Conservation (phyloP, 1,139 yeast species). For the Pneumocystis canis region DNA sequence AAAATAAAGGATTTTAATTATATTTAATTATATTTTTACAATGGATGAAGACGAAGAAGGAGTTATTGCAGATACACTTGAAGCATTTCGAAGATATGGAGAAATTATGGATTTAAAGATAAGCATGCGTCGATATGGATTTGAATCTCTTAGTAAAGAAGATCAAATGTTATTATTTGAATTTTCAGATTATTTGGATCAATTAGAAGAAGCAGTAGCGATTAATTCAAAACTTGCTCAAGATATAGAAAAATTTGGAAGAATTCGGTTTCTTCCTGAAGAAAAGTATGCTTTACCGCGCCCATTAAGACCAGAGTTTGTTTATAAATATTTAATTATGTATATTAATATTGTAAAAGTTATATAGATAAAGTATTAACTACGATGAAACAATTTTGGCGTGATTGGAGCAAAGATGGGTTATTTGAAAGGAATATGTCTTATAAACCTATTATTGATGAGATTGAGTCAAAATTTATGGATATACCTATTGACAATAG, state of each 20-base stretch:
- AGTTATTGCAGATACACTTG: background rate
- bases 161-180: background rate
- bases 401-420: constrained; percentile 54
- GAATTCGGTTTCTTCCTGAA: background rate
- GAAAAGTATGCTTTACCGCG: background rate
- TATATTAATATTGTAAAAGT: background rate
- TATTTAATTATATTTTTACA: background rate
- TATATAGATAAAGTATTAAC: constrained; percentile 48
- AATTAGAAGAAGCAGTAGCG: background rate
- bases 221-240: background rate
- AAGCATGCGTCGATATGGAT: background rate
- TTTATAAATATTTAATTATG: background rate
- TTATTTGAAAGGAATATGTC: constrained; percentile 19
- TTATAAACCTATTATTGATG: constrained; percentile 34
- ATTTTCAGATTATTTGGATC: background rate
- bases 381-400: constrained; percentile 44
- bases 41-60: background rate
- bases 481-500: constrained; percentile 17
- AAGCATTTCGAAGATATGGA: background rate
- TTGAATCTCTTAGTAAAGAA: background rate
- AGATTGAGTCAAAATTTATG: constrained; percentile 34
- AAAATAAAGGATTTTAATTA: background rate
- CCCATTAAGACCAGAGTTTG: background rate
- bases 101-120: background rate
- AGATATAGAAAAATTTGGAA: background rate